Base-by-base conservation (phyloP, 2,329 filamentous ascomycete species). In the Lasiodiplodia sp. region DNA sequence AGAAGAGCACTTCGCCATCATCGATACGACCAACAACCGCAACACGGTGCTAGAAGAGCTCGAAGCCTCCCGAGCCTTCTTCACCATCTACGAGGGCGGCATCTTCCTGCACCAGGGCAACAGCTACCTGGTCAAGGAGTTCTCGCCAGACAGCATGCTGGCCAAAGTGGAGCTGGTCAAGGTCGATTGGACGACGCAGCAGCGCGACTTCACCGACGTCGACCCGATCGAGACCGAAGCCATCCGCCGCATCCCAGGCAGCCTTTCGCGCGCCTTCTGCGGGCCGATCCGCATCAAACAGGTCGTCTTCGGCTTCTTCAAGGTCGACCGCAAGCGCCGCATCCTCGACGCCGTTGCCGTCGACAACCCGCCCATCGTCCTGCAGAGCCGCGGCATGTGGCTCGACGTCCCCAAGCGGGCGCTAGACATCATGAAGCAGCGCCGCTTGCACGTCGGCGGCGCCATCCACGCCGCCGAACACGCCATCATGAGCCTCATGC, bases 21-120 rank as follows among this genome's bases (percentile, higher is more conserved):
- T 99, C 65, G 93, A 99, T 81, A 91, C 91, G 16, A 96, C 93
- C 0, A 88, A 96, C 72, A 90, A 90, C 31, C 88, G 88, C 67
- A 98, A 98, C 76, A 83, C 90, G 0, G 92, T 99, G 0, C 86
- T 99, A 1, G 96, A 99, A 83, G 94, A 98, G 80, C 87, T 99
- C n/a, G 96, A 98, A 80, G 93, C 94, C 1, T 96, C 92, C 1
- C 89, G 96, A n/a, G 95, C 95, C 1, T 95, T 93, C 72, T 98
- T 97, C 80, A 97, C 94, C 1, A 87, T 99, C 69, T 99, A 99
- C 79, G 95, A 98, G 78, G 96, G 96, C 14, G 96, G 93, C 55
- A 97, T 99, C 71, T 99, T 97, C 81, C 85, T 99, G 5, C 96
- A 99, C 75, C 96, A 99, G 81, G 96, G 96, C n/a, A 89, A 90